phyloP scores from a whole-genome alignment of 257 asterid species.

The Solanum bulbocastanum region DNA sequence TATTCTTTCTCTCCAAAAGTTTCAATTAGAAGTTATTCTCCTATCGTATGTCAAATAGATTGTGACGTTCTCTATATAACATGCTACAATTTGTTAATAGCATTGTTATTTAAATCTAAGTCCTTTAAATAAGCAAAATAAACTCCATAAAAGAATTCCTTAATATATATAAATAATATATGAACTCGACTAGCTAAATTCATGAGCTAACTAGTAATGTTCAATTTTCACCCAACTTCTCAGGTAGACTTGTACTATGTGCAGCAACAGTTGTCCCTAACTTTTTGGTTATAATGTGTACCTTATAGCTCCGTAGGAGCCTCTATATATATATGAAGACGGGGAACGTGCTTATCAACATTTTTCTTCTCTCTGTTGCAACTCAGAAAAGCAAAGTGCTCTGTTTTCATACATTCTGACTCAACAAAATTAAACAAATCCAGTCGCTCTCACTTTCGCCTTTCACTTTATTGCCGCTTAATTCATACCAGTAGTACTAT shows the following conservation, averaged over 20 bases:
- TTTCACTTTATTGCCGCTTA: not conserved
- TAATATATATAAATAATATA: too few relatives aligned
- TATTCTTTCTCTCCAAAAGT: too few relatives aligned
- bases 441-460: not conserved
- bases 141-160: not conserved
- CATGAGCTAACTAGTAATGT: not conserved
- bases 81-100: not conserved
- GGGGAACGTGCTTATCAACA: not conserved
- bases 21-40: too few relatives aligned
- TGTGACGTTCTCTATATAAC: rapidly evolving
- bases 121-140: not conserved
- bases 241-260: not conserved
- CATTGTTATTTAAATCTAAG: not conserved
- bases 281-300: not conserved
- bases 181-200: not conserved
- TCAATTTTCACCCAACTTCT: not conserved
- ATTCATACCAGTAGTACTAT: not conserved
- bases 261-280: not conserved
- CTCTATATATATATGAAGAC: not conserved
- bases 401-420: not conserved
- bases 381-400: not conserved
- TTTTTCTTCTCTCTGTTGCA: not conserved
- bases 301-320: not conserved
- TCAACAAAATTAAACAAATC: not conserved
- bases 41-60: not conserved